Base-by-base conservation (phyloP, 345 rosid species). In the Anacardium occidentale region DNA sequence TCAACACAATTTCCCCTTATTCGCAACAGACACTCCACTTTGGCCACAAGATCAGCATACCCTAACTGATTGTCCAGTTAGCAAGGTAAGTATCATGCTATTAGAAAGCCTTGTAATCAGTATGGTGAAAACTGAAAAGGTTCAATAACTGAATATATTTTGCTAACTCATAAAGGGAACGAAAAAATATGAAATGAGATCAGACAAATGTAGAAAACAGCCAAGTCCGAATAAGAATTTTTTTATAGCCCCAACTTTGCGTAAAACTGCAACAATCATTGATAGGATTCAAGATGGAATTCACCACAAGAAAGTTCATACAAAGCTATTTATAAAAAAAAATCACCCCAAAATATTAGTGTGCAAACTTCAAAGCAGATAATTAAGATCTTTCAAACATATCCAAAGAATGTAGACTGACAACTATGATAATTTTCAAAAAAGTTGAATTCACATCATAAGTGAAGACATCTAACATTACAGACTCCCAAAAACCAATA, bases 221-320 rank as follows among this genome's bases (percentile, higher is more conserved):
- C 57, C 20, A 34, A 51, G 18, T 15, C 15, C 0, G 7, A n/a
- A 42, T 32, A 25, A 20, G 53, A 47, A 67, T 5, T 29, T 37
- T 25, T 32, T 52, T 24, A n/a, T 3, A 11, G 7, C 15, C 40
- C 20, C 45, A 53, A 32, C 71, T 40, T 37, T 0, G 3, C 14
- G 12, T 13, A 47, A 11, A 68, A 37, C 62, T 22, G 54, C 62
- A 68, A 52, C 59, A 34, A 68, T 12, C 37, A 52, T 11, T 68
- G 53, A 24, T 53, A 32, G 26, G 9, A 12, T 9, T 52, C 57
- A 66, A 48, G 44, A 48, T 66, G 45, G 55, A n/a, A 66, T 58
- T 18, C 7, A 66, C 17, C 9, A n/a, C 7, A 67, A 29, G 26
- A 47, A 25, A 10, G 29, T 29, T 34, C 18, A 32, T 52, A 67